A percentile compares a stretch with the other conserved stretches of the same genome.
Conservation (phyloP, 208 protist species). For the Angomonas desouzai region DNA sequence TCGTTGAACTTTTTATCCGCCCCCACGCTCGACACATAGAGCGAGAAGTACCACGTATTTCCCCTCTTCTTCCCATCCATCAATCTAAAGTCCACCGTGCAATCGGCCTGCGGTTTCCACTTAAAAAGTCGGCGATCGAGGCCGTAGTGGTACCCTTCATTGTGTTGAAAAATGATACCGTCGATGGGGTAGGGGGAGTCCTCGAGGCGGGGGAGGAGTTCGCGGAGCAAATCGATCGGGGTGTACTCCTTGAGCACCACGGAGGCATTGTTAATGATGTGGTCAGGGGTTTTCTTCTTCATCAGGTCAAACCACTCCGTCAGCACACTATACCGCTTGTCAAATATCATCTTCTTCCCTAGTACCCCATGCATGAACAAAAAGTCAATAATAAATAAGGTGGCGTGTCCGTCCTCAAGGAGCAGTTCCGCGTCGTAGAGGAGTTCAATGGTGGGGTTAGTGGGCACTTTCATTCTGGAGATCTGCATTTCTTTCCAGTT, state of each 20-base stretch:
- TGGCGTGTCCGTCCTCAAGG: conserved; percentile 10
- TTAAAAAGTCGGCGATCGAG: conserved; percentile 70
- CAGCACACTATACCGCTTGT: conserved; percentile 48
- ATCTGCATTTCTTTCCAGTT: conserved; percentile 14
- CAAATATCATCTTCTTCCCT: conserved; percentile 46
- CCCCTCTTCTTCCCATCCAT: conserved; percentile 29
- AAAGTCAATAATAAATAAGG: conserved; percentile 76
- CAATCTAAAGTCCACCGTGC: conserved; percentile 83
- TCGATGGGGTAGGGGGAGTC: conserved; percentile 53
- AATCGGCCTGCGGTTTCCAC: conserved; percentile 83
- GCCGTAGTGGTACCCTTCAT: conserved; percentile 63
- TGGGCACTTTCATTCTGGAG: neutral
- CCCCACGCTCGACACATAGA: conserved; percentile 42
- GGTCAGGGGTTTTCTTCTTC: conserved; percentile 16
- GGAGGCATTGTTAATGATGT: conserved; percentile 7
- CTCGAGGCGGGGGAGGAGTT: conserved; percentile 50
- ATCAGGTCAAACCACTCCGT: conserved; percentile 49
- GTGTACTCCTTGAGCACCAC: conserved; percentile 75
- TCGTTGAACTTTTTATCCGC: conserved; percentile 29
- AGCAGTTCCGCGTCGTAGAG: conserved; percentile 76
- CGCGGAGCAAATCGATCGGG: conserved; percentile 54
- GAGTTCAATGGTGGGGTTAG: conserved; percentile 32
- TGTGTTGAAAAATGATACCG: conserved; percentile 83
- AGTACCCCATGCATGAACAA: conserved; percentile 75
- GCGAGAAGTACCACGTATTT: conserved; percentile 43